Evolutionary conservation across 768 basidiomycete species (phyloP), one percentile per base, ranked within the genome.

Genomic region (Gyrodon lividus): DNA sequence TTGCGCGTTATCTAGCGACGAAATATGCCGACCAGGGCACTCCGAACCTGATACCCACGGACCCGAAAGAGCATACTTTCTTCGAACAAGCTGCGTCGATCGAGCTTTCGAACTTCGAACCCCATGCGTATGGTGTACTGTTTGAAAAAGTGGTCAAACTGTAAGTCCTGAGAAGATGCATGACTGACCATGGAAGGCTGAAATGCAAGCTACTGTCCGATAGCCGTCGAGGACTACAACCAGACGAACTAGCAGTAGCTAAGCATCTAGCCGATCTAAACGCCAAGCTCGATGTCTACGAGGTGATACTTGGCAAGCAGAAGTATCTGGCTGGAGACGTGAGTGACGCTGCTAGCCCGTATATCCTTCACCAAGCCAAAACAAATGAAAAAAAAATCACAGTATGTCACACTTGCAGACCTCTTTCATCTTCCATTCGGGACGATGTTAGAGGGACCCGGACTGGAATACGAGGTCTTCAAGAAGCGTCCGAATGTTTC

Each of bases 321-420:
- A 64, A 70, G 28, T 85, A 82, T 56, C 64, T 83, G 6, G 78
- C 78, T 23, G 84, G 84, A n/a, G 69, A 81, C 55, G 82, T 79
- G 52, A 46, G 74, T 66, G 19, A 10, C 8, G 19, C 20, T 10
- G 10, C 20, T 14, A 23, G 23, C 2, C 16, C 22, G 42, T 23
- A 22, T 26, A 22, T 4, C 14, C 28, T 16, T 40, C 16, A 1
- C 35, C 17, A 6, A 10, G 22, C 12, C 40, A 31, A 31, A 39
- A 35, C n/a, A 42, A 52, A n/a, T 37, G 39, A 26, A 39, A 16
- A 5, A 20, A 23, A 35, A 2, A 37, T 19, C 28, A 24, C 41
- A 80, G 79, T 65, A 59, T 24, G 3, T 77, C 0, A 76, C 77
- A 1, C 63, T 79, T 12, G 77, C 72, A 1, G 78, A 80, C 50